Base-by-base conservation (phyloP, 2,329 filamentous ascomycete species). In the Talaromyces atroroseus region DNA sequence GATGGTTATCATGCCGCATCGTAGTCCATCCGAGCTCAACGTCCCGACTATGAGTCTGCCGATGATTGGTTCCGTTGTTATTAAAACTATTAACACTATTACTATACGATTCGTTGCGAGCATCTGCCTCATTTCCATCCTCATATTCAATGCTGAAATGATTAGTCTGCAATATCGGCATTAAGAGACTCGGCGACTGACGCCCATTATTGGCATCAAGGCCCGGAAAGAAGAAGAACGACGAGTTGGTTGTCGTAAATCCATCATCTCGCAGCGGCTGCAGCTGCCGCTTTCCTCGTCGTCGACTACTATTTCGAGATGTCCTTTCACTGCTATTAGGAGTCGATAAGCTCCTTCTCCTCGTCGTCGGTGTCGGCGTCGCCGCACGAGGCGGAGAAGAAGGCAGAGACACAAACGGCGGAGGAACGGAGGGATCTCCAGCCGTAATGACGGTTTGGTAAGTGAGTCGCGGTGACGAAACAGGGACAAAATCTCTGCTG, bases 81-180 rank as follows among this genome's bases (percentile, higher is more conserved):
- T 29, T 48, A 20, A 40, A 49, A 20, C 45, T 24, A 24, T 46
- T 24, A 14, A 48, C 34, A 23, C 21, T 29, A 44, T 24, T 44
- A 8, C 14, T 18, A 44, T 45, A 23, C 2, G 14, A 14, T 16
- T 29, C 40, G 20, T 21, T 53, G 26, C 45, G n/a, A 18, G 6
- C 20, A 18, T 46, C 32, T 5, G 51, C 32, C 21, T 48, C 23
- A 10, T 38, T 38, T 10, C n/a, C 42, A 12, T 58, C 42, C 40
- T 60, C 58, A 21, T 56, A 60, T 29, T 58, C 55, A 26, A 60
- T 49, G 5, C 40, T 58, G 49, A 55, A 58, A 24, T 60, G 42
- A 42, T 24, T 58, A 8, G 58, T 60, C 36, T 57, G 56, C 38
- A 57, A 20, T 21, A 60, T 60, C 5, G 48, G 54, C 5, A 51